Evolutionary conservation across 345 rosid species (phyloP), one percentile per base, ranked within the genome.

Genomic region (Lepidium africanum): DNA sequence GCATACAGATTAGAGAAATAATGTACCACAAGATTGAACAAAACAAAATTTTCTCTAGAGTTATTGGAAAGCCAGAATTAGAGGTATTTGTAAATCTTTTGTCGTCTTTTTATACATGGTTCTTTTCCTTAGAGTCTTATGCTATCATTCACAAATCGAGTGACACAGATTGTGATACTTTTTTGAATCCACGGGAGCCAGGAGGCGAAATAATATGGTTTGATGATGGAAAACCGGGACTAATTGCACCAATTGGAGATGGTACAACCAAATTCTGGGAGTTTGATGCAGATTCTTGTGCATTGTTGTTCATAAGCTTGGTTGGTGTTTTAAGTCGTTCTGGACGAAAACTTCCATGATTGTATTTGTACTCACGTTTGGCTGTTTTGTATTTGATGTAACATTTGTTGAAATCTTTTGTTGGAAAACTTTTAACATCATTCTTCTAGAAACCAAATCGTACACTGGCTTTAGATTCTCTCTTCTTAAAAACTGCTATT

Each of bases 161-260:
- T 40, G 98, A 92, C 69, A 85, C 96, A 27, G 91, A 81, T 64
- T 87, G 89, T 35, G 96, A 93, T 59, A 81, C 85, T 51, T 93
- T 86, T 81, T 84, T 93, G 97, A 82, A 77, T 71, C 85, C 98
- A 16, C 90, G 97, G n/a, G n/a, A n/a, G n/a, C n/a, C n/a, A n/a
- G 98, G 90, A 93, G 75, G 96, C 98, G 7, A 90, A 88, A 81
- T 92, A 88, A 56, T 93, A 93, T 7, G 98, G 98, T 2, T 77
- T 93, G 98, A 90, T 52, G 93, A 92, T 65, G 98, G 93, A 40
- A 92, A 90, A 77, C 90, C 96, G 10, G 98, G 96, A 61, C 53
- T 90, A 49, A 80, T 92, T 49, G 96, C 98, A 13, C 98, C 96
- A 1, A 63, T 71, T 46, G 82, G 71, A 40, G 93, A 92, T 68